Evolutionary conservation across 164 flowering plant species (phyloP), one percentile per base, ranked within the genome.

Genomic region (Vitis labrusca): DNA sequence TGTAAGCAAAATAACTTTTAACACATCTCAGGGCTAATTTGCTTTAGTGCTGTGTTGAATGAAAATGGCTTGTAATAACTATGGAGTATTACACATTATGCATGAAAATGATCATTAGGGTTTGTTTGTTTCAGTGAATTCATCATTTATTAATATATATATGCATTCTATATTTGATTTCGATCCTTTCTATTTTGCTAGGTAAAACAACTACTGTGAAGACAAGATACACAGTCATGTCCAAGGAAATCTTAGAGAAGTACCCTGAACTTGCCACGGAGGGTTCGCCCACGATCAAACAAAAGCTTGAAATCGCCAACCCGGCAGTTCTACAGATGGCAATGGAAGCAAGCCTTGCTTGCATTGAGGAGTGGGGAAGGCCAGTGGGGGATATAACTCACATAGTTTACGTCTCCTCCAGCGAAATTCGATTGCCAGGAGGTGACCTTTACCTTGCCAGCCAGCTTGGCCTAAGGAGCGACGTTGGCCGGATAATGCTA

Each of bases 191-290:
- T 49, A 12, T 32, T 50, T 69, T 81, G 23, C 13, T 62, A 89
- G 93, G 93, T 66, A 89, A 87, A 82, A 87, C 77, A 57, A 87
- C 93, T 10, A 89, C 93, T 29, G 93, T 87, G 72, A 84, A 89
- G 78, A 89, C 91, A 15, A 78, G 93, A 69, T 87, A 89, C 85
- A 85, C 91, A 1, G 93, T 87, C 48, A 83, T 89, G 87, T 89
- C 83, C 30, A 83, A 76, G 78, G 91, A 85, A 75, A 84, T 89
- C 15, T 66, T 89, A 9, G 85, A 83, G 69, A 80, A 85, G 59
- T 85, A 89, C 78, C 93, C 93, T 0, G 89, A 89, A 66, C 80
- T 89, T 11, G 79, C 79, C 9, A 84, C 81, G 0, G 93, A 89
- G 59, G 93, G 93, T 55, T 61, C 84, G 0, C 73, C 93, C 7